Evolutionary conservation across 768 basidiomycete genomes (phyloP).

Genomic region (Amanita pseudoporphyria): DNA sequence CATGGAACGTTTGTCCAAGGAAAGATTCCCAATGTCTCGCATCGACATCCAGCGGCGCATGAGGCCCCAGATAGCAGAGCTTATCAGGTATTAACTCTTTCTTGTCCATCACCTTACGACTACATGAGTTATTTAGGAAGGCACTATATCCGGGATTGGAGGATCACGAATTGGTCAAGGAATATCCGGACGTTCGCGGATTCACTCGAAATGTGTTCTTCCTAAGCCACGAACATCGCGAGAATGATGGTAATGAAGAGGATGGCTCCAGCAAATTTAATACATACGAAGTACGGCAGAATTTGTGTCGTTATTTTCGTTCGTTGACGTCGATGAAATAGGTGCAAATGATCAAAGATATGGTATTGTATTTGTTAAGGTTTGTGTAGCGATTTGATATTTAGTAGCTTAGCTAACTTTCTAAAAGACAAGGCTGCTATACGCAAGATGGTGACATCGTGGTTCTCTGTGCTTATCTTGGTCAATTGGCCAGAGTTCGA

Average conservation of each 20-base stretch:
- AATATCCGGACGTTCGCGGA: constrained; percentile 51
- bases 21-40: constrained; percentile 55
- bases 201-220: constrained; percentile 60
- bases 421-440: constrained; percentile 31
- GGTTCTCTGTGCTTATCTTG: constrained; percentile 37
- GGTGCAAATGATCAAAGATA: constrained; percentile 35
- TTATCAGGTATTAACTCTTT: constrained; percentile 36
- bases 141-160: constrained; percentile 50
- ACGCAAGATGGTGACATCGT: constrained; percentile 38
- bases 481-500: constrained; percentile 31
- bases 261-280: constrained; percentile 65
- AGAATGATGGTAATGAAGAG: constrained; percentile 46
- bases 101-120: neutral
- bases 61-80: constrained; percentile 57
- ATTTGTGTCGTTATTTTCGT: neutral
- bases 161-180: constrained; percentile 42
- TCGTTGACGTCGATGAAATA: constrained; percentile 9
- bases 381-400: constrained; percentile 7
- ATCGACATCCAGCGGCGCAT: constrained; percentile 69
- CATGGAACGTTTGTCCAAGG: constrained; percentile 60
- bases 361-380: constrained; percentile 35
- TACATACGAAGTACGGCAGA: constrained; percentile 44
- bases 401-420: neutral
- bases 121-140: constrained; percentile 19
- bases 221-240: constrained; percentile 49